Evolutionary conservation across 1,139 yeast species (phyloP).

Genomic region (Yamadazyma dushanensis): DNA sequence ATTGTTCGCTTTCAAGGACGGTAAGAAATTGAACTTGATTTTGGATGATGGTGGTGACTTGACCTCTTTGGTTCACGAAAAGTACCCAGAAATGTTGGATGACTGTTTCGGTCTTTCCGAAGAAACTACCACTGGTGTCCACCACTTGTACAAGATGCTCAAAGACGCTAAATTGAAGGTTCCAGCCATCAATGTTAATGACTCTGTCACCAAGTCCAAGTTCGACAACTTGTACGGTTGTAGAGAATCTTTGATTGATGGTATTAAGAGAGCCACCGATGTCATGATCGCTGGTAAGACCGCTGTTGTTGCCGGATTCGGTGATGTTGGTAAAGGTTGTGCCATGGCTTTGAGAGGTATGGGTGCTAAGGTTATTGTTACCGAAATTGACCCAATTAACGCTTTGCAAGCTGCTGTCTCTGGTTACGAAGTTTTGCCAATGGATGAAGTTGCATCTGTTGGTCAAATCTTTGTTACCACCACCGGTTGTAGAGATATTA

Average conservation of each 20-base stretch:
- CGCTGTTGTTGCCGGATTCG: conserved; percentile 99
- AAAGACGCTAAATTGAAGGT: conserved; percentile 90
- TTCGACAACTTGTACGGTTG: conserved; percentile 99
- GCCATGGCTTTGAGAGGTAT: conserved; percentile 98
- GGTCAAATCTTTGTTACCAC: conserved; percentile 99
- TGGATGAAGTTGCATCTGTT: conserved; percentile 88
- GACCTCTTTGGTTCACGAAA: conserved; percentile 95
- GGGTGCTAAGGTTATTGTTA: conserved; percentile 99
- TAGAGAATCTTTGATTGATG: conserved; percentile 98
- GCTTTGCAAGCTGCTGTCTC: conserved; percentile 99
- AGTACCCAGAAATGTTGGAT: conserved; percentile 96
- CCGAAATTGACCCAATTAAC: conserved; percentile 98
- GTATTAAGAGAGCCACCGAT: conserved; percentile 99
- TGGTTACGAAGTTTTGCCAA: conserved; percentile 96
- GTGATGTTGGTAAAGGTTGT: conserved; percentile 99
- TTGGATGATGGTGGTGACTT: conserved; percentile 99
- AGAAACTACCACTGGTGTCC: conserved; percentile 99
- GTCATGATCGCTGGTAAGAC: conserved; percentile 99
- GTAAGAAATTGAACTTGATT: conserved; percentile 93
- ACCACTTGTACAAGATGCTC: conserved; percentile 96
- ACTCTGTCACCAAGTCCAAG: conserved; percentile 98
- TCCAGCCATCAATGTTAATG: conserved; percentile 99
- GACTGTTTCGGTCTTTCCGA: conserved; percentile 96
- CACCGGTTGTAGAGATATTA: conserved; percentile 99
- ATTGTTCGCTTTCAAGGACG: conserved; percentile 97